Evolutionary conservation across 331 rosid species (phyloP).

Genomic region (Acacia pycnantha): DNA sequence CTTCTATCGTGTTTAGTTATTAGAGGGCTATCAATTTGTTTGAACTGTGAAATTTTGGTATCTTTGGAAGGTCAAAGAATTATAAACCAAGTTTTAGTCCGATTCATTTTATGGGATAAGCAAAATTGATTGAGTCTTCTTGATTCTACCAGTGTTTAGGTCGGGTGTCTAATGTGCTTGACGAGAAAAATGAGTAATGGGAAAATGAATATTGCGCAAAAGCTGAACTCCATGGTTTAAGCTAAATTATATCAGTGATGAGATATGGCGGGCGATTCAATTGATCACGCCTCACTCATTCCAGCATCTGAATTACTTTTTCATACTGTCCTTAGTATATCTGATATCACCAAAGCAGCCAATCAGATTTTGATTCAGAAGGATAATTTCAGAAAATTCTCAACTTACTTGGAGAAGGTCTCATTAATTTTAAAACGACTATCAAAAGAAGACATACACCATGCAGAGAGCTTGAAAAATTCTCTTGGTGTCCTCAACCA

Average conservation of each 20-base stretch:
- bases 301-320: conserved; percentile 51
- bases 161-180: conserved; percentile 25
- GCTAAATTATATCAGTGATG: neutral
- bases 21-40: neutral
- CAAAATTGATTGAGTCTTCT: conserved; percentile 12
- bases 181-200: conserved; percentile 3
- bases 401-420: conserved; percentile 42
- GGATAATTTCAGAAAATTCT: conserved; percentile 47
- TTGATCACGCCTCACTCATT: conserved; percentile 22
- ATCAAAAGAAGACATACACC: conserved; percentile 25
- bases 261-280: conserved; percentile 39
- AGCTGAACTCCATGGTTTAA: neutral
- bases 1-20: neutral
- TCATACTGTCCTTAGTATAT: conserved; percentile 21
- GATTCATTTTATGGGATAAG: neutral
- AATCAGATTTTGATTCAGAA: conserved; percentile 48
- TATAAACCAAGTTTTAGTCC: neutral
- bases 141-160: conserved; percentile 12
- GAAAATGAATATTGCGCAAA: conserved; percentile 6
- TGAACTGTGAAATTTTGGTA: neutral
- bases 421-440: conserved; percentile 37
- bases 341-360: conserved; percentile 41
- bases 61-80: neutral
- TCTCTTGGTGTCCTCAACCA: conserved; percentile 42
- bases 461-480: conserved; percentile 35